Evolutionary conservation across 129 eudicot genomes (phyloP), one percentile per base, ranked within the genome.

Genomic region (Cynara cardunculus): DNA sequence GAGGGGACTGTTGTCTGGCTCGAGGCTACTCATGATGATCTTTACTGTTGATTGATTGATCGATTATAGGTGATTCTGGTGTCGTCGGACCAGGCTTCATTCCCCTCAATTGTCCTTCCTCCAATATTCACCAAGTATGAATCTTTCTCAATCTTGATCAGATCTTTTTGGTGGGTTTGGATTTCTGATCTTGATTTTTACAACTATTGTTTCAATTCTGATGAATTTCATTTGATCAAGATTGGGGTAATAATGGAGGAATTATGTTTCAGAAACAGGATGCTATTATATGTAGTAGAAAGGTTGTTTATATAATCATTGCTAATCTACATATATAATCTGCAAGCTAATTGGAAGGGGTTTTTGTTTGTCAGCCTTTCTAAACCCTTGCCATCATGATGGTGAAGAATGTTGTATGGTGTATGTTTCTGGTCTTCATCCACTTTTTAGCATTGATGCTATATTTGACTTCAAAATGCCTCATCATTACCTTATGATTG

Each of bases 51-150:
- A 59, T 75, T 34, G 85, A 82, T 82, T 37, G 37, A 56, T 41
- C 4, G 13, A 46, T 46, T 22, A 16, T 49, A 46, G 65, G 82
- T 49, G 92, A 16, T 66, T 65, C 31, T 32, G 73, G 82, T 49
- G 90, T 88, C 82, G 75, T 92, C 97, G 94, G 97, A 92, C 97
- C 97, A 92, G 97, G 97, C 97, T 92, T 92, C 97, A 92, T 92
- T 92, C 97, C 97, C 94, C 94, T 89, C 91, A 92, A 82, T 72
- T 83, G 78, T 78, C 7, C 74, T 83, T 83, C 86, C 86, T 83
- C 77, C 1, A n/a, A 77, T 25, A 25, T 64, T 25, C 53, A 73
- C 66, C 39, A 73, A 81, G 79, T 9, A 37, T 72, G 67, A 37
- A 82, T 82, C 76, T 75, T 49, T 81, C 27, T 28, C 27, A 39